Conservation (phyloP, 2,329 filamentous ascomycete genomes). For the Talaromyces pinophilus region DNA sequence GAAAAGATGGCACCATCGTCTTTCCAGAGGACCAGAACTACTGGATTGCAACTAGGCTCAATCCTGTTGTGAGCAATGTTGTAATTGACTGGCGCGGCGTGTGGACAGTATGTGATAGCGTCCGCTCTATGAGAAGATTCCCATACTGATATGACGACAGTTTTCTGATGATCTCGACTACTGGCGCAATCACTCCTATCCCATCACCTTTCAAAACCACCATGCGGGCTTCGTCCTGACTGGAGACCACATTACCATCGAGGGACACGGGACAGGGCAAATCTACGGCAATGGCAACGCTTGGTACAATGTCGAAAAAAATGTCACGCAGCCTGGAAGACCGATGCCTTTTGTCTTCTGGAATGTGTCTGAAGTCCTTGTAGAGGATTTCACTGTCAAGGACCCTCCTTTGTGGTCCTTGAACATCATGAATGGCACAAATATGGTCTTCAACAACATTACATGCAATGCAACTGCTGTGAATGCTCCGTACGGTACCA, state of each 20-base stretch:
- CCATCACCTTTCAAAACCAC: constrained; percentile 58
- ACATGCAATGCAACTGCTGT: constrained; percentile 54
- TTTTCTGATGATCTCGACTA: constrained; percentile 55
- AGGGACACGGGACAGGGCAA: constrained; percentile 55
- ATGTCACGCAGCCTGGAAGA: constrained; percentile 51
- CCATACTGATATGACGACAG: constrained; percentile 27
- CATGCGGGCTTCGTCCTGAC: constrained; percentile 55
- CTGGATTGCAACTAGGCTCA: constrained; percentile 53
- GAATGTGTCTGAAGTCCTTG: constrained; percentile 58
- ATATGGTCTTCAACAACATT: constrained; percentile 56
- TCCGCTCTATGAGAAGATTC: background rate
- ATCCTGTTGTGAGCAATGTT: constrained; percentile 54
- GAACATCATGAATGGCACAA: constrained; percentile 61
- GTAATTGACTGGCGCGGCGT: constrained; percentile 55
- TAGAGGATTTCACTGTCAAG: constrained; percentile 55
- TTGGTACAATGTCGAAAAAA: constrained; percentile 56
- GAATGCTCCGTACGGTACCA: constrained; percentile 53
- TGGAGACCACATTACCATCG: constrained; percentile 53
- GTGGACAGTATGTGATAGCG: constrained; percentile 46
- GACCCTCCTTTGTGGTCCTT: constrained; percentile 57
- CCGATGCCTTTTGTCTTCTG: constrained; percentile 62
- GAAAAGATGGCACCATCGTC: constrained; percentile 48
- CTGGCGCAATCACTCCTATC: constrained; percentile 58
- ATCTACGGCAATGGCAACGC: constrained; percentile 57
- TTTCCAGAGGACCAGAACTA: constrained; percentile 56